Percentiles rank a stretch among this genome's conserved stretches.
These are phyloP conservation scores for Prototheca wickerhamii DNA, from an alignment of 163 green algal species.

Conservation along the genomic window DNA sequence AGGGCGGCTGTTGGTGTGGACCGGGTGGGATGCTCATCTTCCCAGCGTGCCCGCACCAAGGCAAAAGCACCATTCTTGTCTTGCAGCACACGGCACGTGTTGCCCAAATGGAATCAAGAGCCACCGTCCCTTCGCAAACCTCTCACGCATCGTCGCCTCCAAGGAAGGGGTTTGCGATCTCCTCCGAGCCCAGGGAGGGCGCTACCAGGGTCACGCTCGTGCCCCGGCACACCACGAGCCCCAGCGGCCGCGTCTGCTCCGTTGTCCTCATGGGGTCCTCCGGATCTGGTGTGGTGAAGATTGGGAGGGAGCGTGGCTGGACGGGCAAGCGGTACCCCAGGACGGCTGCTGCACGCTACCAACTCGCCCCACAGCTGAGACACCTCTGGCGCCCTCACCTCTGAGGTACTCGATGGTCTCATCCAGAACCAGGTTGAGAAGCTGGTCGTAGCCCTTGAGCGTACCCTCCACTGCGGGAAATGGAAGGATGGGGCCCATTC, in stretches of 20 bases:
- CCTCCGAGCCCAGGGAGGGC: constrained; percentile 72
- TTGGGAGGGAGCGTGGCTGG: not conserved
- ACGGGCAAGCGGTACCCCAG: not conserved
- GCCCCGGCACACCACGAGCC: constrained; percentile 82
- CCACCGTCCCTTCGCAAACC: no score
- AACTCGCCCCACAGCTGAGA: not conserved
- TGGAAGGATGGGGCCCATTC: not conserved
- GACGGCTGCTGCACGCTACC: not conserved
- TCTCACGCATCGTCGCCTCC: constrained; percentile 19
- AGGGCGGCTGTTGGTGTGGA: no score
- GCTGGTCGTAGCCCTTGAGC: constrained; percentile 96
- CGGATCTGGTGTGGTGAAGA: constrained; percentile 60
- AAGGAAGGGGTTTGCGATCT: constrained; percentile 90
- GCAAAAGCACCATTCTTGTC: no score
- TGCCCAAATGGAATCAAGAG: not conserved
- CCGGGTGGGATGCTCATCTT: no score
- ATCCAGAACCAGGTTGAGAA: constrained; percentile 96
- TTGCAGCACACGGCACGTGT: no score
- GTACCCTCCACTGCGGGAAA: not conserved
- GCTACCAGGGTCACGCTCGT: constrained; percentile 90
- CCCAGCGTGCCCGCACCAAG: no score
- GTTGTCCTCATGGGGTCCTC: constrained; percentile 81
- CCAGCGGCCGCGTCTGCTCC: constrained; percentile 72
- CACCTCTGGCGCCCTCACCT: constrained; percentile 45
- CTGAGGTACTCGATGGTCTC: constrained; percentile 84